These are phyloP conservation scores for Patellaria atrata DNA, from an alignment of 495 filamentous ascomycete genomes.

Conservation along the genomic window DNA sequence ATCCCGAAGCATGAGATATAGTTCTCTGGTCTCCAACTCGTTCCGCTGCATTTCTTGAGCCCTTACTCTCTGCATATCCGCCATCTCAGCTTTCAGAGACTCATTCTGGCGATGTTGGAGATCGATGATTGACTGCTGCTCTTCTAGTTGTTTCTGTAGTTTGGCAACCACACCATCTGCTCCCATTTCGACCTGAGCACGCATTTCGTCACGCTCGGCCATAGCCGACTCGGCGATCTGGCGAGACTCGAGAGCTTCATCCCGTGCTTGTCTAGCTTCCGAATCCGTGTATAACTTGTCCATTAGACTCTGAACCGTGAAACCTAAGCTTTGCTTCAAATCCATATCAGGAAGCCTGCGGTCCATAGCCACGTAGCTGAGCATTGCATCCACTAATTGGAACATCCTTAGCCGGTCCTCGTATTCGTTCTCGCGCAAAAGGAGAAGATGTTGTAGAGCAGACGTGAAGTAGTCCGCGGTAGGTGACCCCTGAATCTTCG, in stretches of 20 bases:
- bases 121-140: slow-evolving; percentile 80
- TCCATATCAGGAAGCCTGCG: slow-evolving; percentile 91
- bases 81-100: slow-evolving; percentile 72
- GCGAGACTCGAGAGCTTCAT: slow-evolving; percentile 76
- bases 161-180: slow-evolving; percentile 90
- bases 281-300: slow-evolving; percentile 94
- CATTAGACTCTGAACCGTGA: slow-evolving; percentile 87
- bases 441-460: slow-evolving; percentile 82
- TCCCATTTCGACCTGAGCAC: slow-evolving; percentile 77
- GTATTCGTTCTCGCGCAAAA: slow-evolving; percentile 84
- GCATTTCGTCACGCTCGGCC: slow-evolving; percentile 94
- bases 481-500: slow-evolving; percentile 66
- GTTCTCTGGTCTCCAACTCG: slow-evolving; percentile 86
- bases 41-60: slow-evolving; percentile 89
- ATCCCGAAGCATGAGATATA: slow-evolving; percentile 97
- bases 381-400: slow-evolving; percentile 93
- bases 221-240: slow-evolving; percentile 91
- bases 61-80: slow-evolving; percentile 70
- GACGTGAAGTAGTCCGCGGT: slow-evolving; percentile 93
- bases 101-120: slow-evolving; percentile 76
- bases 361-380: slow-evolving; percentile 98
- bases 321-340: slow-evolving; percentile 90
- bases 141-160: slow-evolving; percentile 81
- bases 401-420: slow-evolving; percentile 94
- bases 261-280: slow-evolving; percentile 77